Evolutionary conservation across 306 rosid species (phyloP), one percentile per base, ranked within the genome.

Genomic region (Herpetospermum pedunculosum): DNA sequence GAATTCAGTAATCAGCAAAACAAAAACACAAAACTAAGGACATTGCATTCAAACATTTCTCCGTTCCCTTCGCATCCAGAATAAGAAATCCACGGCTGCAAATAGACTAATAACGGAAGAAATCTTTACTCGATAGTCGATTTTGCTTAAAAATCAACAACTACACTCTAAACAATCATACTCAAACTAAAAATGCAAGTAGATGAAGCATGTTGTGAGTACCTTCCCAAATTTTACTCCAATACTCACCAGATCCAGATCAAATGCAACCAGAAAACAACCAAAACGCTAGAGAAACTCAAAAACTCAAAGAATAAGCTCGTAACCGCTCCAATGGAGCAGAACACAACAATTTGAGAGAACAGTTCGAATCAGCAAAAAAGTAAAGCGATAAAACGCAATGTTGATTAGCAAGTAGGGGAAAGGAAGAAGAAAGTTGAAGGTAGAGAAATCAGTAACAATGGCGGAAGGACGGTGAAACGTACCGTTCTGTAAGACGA

Each of bases 181-280:
- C 50, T 26, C 15, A 25, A 44, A 49, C 11, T 0, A 25, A 43
- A 72, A 72, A 49, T 12, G 76, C 30, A 72, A n/a, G 16, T 57
- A 57, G 48, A 57, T 10, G 16, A 41, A 55, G 23, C 52, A 18
- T 4, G 15, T 26, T 18, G 37, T 21, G 62, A 55, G 62, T 16
- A 74, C 12, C 69, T 50, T n/a, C 21, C 47, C 4, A 49, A 74
- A 41, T 19, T 19, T 4, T n/a, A 73, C 21, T 49, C 52, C 35
- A 67, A 34, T 40, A 67, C 19, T 29, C 59, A 48, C 41, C 76
- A 72, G 76, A 75, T 75, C 78, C 78, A 75, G 78, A 38, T 44
- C 14, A 75, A 41, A 75, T 62, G 54, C 65, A 35, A 43, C 12
- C 34, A 44, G 4, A 71, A 29, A 29, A 46, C 46, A 46, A 71